phyloP scores from a whole-genome alignment of 2,329 filamentous ascomycete species.

The Fusarium sp. region DNA sequence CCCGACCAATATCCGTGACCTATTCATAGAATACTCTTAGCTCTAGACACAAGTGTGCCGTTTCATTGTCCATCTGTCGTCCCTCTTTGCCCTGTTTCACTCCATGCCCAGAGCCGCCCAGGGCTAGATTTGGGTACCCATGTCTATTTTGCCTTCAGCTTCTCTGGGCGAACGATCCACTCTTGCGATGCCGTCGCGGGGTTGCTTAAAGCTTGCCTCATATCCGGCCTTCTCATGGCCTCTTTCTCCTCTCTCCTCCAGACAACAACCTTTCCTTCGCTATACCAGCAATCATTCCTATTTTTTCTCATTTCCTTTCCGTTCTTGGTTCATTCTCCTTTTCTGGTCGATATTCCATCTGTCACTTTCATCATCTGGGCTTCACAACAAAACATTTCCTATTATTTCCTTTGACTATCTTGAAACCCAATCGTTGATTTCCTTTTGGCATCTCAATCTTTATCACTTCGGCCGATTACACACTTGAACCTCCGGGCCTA shows the following conservation, averaged over 20 bases:
- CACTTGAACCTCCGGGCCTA: slow-evolving; percentile 26
- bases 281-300: slow-evolving; percentile 33
- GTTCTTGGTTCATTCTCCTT: slow-evolving; percentile 41
- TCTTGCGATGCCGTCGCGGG: slow-evolving; percentile 31
- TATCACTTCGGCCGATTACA: slow-evolving; percentile 31
- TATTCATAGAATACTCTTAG: slow-evolving; percentile 50
- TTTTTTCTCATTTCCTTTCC: slow-evolving; percentile 39
- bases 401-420: slow-evolving; percentile 12
- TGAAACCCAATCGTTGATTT: slow-evolving; percentile 28
- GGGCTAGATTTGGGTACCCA: slow-evolving; percentile 42
- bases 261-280: slow-evolving; percentile 38
- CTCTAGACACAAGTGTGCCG: slow-evolving; percentile 59
- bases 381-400: not conserved
- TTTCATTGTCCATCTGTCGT: slow-evolving; percentile 57
- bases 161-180: slow-evolving; percentile 34
- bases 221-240: slow-evolving; percentile 41
- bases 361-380: slow-evolving; percentile 36
- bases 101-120: slow-evolving; percentile 45
- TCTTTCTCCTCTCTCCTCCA: slow-evolving; percentile 40
- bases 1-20: slow-evolving; percentile 61
- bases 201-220: slow-evolving; percentile 45
- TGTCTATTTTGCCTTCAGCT: slow-evolving; percentile 32
- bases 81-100: slow-evolving; percentile 44
- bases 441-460: slow-evolving; percentile 17
- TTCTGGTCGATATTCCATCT: slow-evolving; percentile 11